Evolutionary conservation across 2,329 filamentous ascomycete species (phyloP), one percentile per base, ranked within the genome.

Genomic region (Magnaporthiopsis incrustans): DNA sequence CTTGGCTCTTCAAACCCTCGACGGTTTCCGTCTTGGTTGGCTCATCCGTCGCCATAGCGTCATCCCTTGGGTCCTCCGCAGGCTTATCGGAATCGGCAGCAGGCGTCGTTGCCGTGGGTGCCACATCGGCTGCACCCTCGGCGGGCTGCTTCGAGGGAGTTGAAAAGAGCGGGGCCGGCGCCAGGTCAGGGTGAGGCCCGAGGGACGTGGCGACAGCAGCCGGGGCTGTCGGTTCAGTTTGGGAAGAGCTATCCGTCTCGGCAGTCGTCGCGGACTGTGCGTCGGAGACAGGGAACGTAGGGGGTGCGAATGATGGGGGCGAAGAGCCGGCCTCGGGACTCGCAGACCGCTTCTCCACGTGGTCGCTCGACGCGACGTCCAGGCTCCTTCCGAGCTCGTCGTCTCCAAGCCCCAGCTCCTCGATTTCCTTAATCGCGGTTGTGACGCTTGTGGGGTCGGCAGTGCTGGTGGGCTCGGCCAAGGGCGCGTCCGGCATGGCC

Each of bases 121-220:
- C 63, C 35, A 30, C 32, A 4, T 32, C 14, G 14, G 38, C 22
- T 15, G n/a, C 50, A 26, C 33, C 32, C 32, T 44, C 61, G 3
- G 14, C 64, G 3, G 62, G 12, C 58, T 59, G 53, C 33, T 62
- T 63, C 0, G 38, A 25, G 35, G 65, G 53, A 2, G 30, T 56
- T 6, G 71, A 70, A 59, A 89, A 89, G 6, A 89, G 76, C 26
- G 88, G 87, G 1, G 86, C 83, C 5, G 88, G 87, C 60, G 82
- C 85, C 68, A 89, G 87, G 66, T 87, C 85, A 18, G 84, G 76
- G 15, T 68, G 69, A 32, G 68, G 64, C 18, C 59, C n/a, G 11
- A 63, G 56, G 27, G 60, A 14, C 5, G 26, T n/a, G n/a, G 22
- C 44, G 22, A 25, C 44, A 53, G 44, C 44, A 53, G 44, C 44